Base-by-base conservation (phyloP, 768 basidiomycete genomes). In the Hygrocybe coccinea region DNA sequence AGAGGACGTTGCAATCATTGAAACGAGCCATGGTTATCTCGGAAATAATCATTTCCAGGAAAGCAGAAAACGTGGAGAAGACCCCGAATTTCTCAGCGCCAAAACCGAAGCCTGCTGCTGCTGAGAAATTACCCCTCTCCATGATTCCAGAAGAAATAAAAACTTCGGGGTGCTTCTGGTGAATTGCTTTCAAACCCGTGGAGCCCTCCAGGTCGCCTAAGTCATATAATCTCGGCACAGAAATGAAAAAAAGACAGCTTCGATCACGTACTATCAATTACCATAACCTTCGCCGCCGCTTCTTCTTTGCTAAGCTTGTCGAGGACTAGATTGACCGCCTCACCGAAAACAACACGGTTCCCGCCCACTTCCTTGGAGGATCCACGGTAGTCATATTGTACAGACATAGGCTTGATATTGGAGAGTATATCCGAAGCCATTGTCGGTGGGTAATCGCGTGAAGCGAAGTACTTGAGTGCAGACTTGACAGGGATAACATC, bases 21-120 rank as follows among this genome's bases (percentile, higher is more conserved):
- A 94, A 70, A 52, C 91, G 82, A n/a, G 91, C 91, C 91, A 93
- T 94, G 10, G 91, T 93, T 50, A 92, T 74, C 69, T 94, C 91
- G 4, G 89, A 91, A 52, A 94, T 70, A 48, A 89, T 76, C 91
- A 93, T 93, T 79, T 94, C 91, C 56, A 91, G 77, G 79, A 94
- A 94, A 3, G 91, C 91, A 48, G 87, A 89, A 74, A 94, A 94
- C 3, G 91, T 93, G 22, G 89, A 90, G 75, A 91, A 91, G 54
- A 91, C 88, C 58, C 91, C 91, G 57, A 86, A 88, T 70, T 91
- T 91, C 64, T 91, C 79, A 21, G 79, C 69, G 36, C 84, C 86
- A 65, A 91, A 92, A 39, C 91, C 91, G 65, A 93, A 94, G 11
- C 91, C 91, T 21, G 89, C 88, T 5, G 89, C 89, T 1, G 89